A percentile compares a stretch with the other conserved stretches of the same genome.
phyloP scores from a whole-genome alignment of 495 filamentous ascomycete species.

The Aspergillus saccharolyticus region DNA sequence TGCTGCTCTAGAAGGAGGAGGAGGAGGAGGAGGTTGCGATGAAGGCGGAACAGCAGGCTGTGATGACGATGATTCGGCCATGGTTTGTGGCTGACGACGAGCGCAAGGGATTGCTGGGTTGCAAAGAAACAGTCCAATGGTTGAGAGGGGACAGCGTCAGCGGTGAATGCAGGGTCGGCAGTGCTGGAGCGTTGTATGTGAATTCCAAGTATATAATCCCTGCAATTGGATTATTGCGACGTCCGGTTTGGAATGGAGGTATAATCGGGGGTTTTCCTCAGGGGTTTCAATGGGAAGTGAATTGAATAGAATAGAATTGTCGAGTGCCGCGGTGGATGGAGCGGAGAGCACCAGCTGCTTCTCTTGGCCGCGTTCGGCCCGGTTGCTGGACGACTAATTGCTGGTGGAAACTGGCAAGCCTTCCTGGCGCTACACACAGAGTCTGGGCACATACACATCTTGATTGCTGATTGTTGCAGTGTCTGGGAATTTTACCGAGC shows the following conservation, averaged over 20 bases:
- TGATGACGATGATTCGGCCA: constrained; percentile 25
- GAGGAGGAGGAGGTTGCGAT: constrained; percentile 10
- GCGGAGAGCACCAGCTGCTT: constrained; percentile 2
- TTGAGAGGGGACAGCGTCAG: not conserved
- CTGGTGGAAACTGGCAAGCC: not conserved
- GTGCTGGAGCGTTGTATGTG: not conserved
- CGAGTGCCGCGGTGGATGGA: not conserved
- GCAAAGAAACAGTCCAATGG: constrained; percentile 7
- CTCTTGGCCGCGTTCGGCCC: constrained; percentile 8
- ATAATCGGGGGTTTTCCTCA: not conserved
- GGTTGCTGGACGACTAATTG: not conserved
- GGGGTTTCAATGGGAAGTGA: not conserved
- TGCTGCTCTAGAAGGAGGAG: constrained; percentile 15
- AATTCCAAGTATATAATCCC: not conserved
- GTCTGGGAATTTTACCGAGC: no score
- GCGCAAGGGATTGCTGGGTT: constrained; percentile 1
- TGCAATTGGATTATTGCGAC: not conserved
- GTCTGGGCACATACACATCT: no score
- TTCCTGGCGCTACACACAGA: not conserved
- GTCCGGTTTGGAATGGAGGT: not conserved
- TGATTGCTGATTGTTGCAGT: no score
- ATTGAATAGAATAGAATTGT: not conserved
- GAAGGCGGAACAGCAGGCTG: constrained; percentile 17
- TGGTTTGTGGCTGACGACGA: constrained; percentile 16
- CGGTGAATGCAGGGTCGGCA: not conserved